Evolutionary conservation across 192 early-diverging fungal genomes (phyloP), one percentile per base, ranked within the genome.

Genomic region (Chytriomyces sp.): DNA sequence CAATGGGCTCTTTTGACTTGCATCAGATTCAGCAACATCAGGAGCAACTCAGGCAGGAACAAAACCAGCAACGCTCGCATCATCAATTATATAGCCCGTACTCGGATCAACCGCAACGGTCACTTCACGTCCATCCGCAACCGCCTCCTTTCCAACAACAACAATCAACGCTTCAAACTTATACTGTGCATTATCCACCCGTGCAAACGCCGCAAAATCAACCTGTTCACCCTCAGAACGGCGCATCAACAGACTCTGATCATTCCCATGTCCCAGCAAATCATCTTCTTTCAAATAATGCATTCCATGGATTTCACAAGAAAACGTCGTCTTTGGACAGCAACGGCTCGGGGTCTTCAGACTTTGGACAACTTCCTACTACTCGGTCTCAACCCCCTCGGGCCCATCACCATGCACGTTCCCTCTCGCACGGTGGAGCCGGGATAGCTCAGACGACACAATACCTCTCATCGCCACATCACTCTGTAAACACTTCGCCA

Each of bases 181-280:
- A 57, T 57, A 57, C 53, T 20, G 53, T 57, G 13, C 53, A 57
- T 57, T 57, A 57, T 57, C 53, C 53, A n/a, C 53, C 53, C 20
- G 16, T 57, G 53, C 53, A 57, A n/a, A 20, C 53, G 3, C 53
- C 53, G 20, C 53, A 57, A 20, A 13, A 57, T 13, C 53, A 57
- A 20, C 53, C 13, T 57, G 16, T 57, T 57, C 53, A 57, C 13
- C 53, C 0, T n/a, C 53, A 57, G 16, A 16, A 53, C 49, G n/a
- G 53, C 16, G 53, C 26, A 59, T 23, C 28, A 57, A 7, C 64
- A 68, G 35, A 13, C 47, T 35, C 23, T 66, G 24, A 16, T 64
- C 48, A 8, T 53, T 53, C 49, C 7, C 48, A 18, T 18, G 50
- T 26, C 18, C n/a, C 50, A 16, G 11, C 16, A 26, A n/a, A 7